Conservation (phyloP, 73 alveolate species). For the Stentor roeselii region DNA sequence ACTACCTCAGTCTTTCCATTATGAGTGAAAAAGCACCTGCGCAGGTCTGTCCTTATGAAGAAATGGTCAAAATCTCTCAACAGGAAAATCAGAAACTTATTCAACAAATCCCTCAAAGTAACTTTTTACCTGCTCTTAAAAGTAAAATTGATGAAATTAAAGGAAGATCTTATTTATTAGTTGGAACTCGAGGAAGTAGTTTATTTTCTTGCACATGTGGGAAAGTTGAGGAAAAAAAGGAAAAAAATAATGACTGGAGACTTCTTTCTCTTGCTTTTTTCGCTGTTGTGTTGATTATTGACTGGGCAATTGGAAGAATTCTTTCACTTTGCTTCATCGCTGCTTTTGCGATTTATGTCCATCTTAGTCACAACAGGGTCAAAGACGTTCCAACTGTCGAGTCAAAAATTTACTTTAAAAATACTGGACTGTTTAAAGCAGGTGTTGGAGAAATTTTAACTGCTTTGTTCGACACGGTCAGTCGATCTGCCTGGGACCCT, state of each 20-base stretch:
- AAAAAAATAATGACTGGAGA: background rate
- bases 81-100: background rate
- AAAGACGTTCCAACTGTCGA: background rate
- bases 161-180: background rate
- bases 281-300: background rate
- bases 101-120: background rate
- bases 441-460: slow-evolving; percentile 27
- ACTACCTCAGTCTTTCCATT: background rate
- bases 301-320: background rate
- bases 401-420: background rate
- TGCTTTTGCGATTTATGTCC: background rate
- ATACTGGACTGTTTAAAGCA: background rate
- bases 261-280: background rate
- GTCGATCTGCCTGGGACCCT: slow-evolving; percentile 18
- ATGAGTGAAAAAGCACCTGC: background rate
- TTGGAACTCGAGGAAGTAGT: background rate
- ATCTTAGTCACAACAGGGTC: background rate
- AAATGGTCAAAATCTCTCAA: background rate
- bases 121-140: background rate
- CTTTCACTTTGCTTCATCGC: background rate
- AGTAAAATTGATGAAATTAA: slow-evolving; percentile 1
- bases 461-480: background rate
- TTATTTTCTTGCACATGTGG: background rate
- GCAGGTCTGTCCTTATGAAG: background rate
- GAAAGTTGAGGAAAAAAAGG: background rate